Base-by-base conservation (phyloP, 2,329 filamentous ascomycete genomes). In the Xylaria sp. region DNA sequence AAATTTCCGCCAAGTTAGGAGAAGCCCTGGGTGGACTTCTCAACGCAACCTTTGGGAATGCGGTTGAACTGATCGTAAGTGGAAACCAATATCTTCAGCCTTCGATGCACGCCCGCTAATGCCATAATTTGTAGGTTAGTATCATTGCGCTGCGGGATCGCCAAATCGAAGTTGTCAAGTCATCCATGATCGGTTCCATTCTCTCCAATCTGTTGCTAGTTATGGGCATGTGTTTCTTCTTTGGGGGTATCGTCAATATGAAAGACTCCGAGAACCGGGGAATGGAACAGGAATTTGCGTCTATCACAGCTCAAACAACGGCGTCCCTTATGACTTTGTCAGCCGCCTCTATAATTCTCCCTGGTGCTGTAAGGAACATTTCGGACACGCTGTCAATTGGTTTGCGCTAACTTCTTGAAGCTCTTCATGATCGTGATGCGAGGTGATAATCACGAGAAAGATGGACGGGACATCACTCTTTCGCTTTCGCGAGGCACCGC, bases 101-200 rank as follows among this genome's bases (percentile, higher is more conserved):
- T n/a, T n/a, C n/a, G n/a, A n/a, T n/a, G n/a, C 31, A 15, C 28
- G 28, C 5, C 23, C 63, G 47, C 64, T 70, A 64, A 68, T 62
- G 49, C 64, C 54, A 23, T 67, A 47, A 53, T 50, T 33, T 62
- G 17, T 73, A 94, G 91, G 92, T 96, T 74, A 96, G 92, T 76
- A 94, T 98, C 70, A 90, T 98, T 67, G 95, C 95, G 17, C 84
- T 99, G 47, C 87, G 83, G 68, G 88, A 95, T 70, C 87, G 88
- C 66, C 91, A 98, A 79, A 96, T 97, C 74, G 89, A 94, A 71
- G 94, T 98, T 68, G 94, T 98, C n/a, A 95, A 98, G 79, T 91
- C 94, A 19, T 96, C 92, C 67, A 98, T 98, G 94, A 88, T 98
- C 35, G 94, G 95, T 50, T 96, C 92, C 73, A 96, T 98, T 70